phyloP scores from a whole-genome alignment of 768 basidiomycete genomes.

The Kockovaella imperatae region DNA sequence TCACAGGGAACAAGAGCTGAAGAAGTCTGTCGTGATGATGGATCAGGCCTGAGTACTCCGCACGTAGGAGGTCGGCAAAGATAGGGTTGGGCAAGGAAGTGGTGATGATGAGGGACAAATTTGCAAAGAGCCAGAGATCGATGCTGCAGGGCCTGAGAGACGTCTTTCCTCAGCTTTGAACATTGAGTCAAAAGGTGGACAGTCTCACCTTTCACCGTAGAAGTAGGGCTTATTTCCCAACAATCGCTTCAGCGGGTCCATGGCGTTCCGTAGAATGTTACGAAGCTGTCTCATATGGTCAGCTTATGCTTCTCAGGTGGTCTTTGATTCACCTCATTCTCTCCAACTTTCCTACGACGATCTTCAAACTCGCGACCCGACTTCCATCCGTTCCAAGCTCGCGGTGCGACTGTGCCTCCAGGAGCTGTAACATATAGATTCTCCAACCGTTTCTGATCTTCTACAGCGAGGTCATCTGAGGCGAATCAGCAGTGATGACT shows the following conservation, averaged over 20 bases:
- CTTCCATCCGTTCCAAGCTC: conserved; percentile 33
- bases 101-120: conserved; percentile 21
- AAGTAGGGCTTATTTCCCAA: conserved; percentile 19
- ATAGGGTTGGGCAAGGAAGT: conserved; percentile 25
- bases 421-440: conserved; percentile 25
- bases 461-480: conserved; percentile 23
- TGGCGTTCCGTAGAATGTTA: too few species aligned
- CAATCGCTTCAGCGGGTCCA: conserved; percentile 22
- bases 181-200: background rate
- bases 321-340: conserved; percentile 20
- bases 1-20: conserved; percentile 12
- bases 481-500: background rate
- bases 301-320: too few species aligned
- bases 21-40: conserved; percentile 20
- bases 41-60: conserved; percentile 16
- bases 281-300: too few species aligned
- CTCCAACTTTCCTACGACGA: conserved; percentile 19
- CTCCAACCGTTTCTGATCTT: conserved; percentile 16
- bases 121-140: conserved; percentile 23
- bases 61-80: conserved; percentile 14
- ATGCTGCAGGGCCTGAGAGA: conserved; percentile 19
- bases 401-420: conserved; percentile 29
- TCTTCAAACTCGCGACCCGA: conserved; percentile 23
- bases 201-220: conserved; percentile 20
- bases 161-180: conserved; percentile 1